Percentiles rank a stretch among this genome's conserved stretches.
phyloP scores from a whole-genome alignment of 495 filamentous ascomycete species.

The Aspergillus egyptiacus region DNA sequence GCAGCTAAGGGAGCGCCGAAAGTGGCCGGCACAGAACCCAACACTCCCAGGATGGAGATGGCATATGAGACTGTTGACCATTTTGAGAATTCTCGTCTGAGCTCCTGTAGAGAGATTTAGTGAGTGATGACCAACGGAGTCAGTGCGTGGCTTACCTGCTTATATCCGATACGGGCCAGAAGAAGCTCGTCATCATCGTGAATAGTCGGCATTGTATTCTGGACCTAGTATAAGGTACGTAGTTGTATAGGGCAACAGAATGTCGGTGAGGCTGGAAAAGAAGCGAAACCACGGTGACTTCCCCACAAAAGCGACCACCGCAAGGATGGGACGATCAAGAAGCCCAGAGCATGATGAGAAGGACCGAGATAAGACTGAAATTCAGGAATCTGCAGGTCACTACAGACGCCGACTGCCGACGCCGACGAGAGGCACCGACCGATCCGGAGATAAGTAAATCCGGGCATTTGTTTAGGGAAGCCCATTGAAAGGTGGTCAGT shows the following conservation, averaged over 20 bases:
- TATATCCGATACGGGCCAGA: constrained; percentile 62
- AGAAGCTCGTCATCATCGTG: constrained; percentile 61
- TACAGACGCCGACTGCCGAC: neutral
- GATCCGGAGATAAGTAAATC: constrained; percentile 34
- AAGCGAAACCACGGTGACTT: neutral
- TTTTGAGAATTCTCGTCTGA: constrained; percentile 62
- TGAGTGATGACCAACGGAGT: neutral
- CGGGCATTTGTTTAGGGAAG: constrained; percentile 16
- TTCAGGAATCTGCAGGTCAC: neutral
- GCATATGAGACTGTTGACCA: constrained; percentile 73
- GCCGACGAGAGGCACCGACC: neutral
- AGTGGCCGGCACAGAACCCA: constrained; percentile 65
- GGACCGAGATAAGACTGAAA: neutral
- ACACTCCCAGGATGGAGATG: constrained; percentile 64
- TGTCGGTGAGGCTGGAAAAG: neutral
- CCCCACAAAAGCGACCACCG: neutral
- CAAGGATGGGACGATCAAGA: neutral
- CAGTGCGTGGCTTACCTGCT: constrained; percentile 44
- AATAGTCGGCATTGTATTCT: constrained; percentile 40
- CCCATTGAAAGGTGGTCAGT: constrained; percentile 36
- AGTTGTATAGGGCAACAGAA: neutral
- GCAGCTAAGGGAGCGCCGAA: constrained; percentile 56
- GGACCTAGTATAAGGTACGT: neutral
- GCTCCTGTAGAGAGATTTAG: constrained; percentile 38
- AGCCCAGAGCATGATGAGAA: neutral